A percentile compares a stretch with the other conserved stretches of the same genome.
These are phyloP conservation scores for Hansenula lynferdii DNA, from an alignment of 1,139 yeast genomes.

Conservation along the genomic window DNA sequence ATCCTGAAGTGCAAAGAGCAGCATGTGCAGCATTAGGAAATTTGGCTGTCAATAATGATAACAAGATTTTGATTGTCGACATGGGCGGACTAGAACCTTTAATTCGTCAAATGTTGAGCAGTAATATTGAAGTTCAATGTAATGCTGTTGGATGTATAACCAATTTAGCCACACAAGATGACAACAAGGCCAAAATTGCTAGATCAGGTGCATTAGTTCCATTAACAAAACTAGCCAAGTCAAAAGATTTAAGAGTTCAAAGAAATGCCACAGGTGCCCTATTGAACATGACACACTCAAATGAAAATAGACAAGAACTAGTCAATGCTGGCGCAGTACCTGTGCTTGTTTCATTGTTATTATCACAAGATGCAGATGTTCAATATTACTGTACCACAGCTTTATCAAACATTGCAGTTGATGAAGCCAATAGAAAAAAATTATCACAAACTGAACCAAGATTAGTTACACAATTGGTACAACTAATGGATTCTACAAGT, in stretches of 20 bases:
- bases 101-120: constrained; percentile 95
- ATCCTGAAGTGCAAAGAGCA: constrained; percentile 94
- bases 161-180: constrained; percentile 97
- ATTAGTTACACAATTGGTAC: constrained; percentile 80
- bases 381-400: constrained; percentile 99
- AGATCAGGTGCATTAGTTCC: constrained; percentile 96
- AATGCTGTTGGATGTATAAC: constrained; percentile 99
- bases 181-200: constrained; percentile 92
- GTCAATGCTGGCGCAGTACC: constrained; percentile 99
- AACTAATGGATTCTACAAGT: constrained; percentile 85
- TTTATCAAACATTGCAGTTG: constrained; percentile 93
- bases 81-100: constrained; percentile 98
- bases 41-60: constrained; percentile 93
- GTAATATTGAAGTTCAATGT: constrained; percentile 97
- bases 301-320: constrained; percentile 92
- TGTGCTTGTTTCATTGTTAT: constrained; percentile 81
- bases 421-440: constrained; percentile 83
- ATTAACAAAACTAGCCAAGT: constrained; percentile 86
- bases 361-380: constrained; percentile 90
- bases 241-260: constrained; percentile 93
- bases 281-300: constrained; percentile 96
- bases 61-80: constrained; percentile 87
- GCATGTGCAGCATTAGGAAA: constrained; percentile 99
- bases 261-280: constrained; percentile 98
- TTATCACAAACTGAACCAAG: constrained; percentile 93